These are phyloP conservation scores for Pythium scleroteichum DNA, from an alignment of 352 stramenopile species.

Conservation along the genomic window DNA sequence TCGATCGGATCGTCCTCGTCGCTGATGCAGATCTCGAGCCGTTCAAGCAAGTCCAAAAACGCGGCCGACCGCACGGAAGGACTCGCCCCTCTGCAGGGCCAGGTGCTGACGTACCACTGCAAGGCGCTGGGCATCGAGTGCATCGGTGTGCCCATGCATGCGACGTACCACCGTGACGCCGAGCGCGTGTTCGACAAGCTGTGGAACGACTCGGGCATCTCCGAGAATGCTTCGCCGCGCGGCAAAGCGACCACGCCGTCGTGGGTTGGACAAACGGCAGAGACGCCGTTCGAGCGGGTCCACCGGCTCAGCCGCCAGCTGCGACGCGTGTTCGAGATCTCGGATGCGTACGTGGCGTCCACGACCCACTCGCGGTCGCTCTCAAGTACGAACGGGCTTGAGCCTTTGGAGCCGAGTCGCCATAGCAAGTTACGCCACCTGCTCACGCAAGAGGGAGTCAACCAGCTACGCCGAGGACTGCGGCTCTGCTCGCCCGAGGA, in stretches of 20 bases:
- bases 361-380: slow-evolving; percentile 59
- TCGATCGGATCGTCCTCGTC: slow-evolving; percentile 39
- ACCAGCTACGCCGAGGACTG: slow-evolving; percentile 65
- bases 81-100: slow-evolving; percentile 60
- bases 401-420: slow-evolving; percentile 66
- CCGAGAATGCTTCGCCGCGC: slow-evolving; percentile 23
- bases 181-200: slow-evolving; percentile 86
- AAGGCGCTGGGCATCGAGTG: slow-evolving; percentile 76
- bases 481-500: slow-evolving; percentile 75
- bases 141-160: slow-evolving; percentile 65
- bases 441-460: slow-evolving; percentile 58
- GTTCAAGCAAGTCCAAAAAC: slow-evolving; percentile 23
- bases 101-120: slow-evolving; percentile 81
- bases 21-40: slow-evolving; percentile 22
- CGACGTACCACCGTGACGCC: slow-evolving; percentile 76
- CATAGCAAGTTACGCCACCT: slow-evolving; percentile 56
- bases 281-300: slow-evolving; percentile 53
- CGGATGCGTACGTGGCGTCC: slow-evolving; percentile 82
- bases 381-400: slow-evolving; percentile 30
- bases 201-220: slow-evolving; percentile 51
- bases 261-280: slow-evolving; percentile 12
- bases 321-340: slow-evolving; percentile 83
- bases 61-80: slow-evolving; percentile 30
- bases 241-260: slow-evolving; percentile 30
- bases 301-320: slow-evolving; percentile 71